A percentile compares a stretch with the other conserved stretches of the same genome.
phyloP scores from a whole-genome alignment of 2,329 filamentous ascomycete genomes.

The Colletotrichum godetiae region DNA sequence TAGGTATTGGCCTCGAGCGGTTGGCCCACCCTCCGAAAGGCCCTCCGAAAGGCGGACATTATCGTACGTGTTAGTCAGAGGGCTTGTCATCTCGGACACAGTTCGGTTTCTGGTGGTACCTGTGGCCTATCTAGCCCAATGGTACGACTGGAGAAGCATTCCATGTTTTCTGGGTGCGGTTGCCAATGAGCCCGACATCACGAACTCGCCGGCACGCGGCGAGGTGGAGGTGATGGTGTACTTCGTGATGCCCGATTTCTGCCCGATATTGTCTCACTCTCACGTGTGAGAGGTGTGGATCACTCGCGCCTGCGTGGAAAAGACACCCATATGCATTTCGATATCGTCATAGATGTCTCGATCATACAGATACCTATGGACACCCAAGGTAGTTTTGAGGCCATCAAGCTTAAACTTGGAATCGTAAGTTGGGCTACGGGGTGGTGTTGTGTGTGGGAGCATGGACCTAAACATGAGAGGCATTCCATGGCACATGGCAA shows the following conservation, averaged over 20 bases:
- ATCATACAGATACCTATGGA: neutral
- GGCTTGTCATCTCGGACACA: neutral
- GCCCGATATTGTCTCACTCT: neutral
- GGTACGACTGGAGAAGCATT: neutral
- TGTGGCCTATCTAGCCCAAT: neutral
- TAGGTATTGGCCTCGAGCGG: too few relatives aligned
- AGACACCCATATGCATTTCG: neutral
- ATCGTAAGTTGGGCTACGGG: neutral
- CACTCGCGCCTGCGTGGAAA: neutral
- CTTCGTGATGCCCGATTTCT: neutral
- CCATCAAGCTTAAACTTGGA: neutral
- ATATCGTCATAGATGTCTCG: neutral
- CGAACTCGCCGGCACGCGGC: slow-evolving; percentile 1
- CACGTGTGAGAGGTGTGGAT: neutral
- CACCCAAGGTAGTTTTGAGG: neutral
- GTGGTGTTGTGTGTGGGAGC: neutral
- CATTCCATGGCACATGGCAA: neutral
- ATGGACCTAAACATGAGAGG: neutral
- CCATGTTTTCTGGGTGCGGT: slow-evolving; percentile 11
- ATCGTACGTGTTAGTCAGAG: neutral
- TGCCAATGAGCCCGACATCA: neutral
- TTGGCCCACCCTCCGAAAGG: too few relatives aligned
- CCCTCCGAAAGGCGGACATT: too few relatives aligned
- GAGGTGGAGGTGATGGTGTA: neutral
- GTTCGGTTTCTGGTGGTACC: neutral